A percentile compares a stretch with the other conserved stretches of the same genome.
These are phyloP conservation scores for Cercophora scortea DNA, from an alignment of 495 filamentous ascomycete species.

Conservation along the genomic window DNA sequence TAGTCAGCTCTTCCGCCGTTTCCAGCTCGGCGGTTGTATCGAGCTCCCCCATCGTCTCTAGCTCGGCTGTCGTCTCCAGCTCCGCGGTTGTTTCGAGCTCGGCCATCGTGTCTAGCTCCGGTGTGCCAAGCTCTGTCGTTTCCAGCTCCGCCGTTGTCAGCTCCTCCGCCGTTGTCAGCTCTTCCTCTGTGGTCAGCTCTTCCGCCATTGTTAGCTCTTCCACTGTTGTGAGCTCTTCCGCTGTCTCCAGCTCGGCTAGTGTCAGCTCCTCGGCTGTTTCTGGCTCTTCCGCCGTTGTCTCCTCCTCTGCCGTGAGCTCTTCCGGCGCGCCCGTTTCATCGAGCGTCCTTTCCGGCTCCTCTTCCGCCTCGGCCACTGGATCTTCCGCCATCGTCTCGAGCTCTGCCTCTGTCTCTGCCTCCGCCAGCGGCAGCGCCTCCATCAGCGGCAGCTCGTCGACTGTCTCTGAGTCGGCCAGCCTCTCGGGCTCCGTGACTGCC, in stretches of 20 bases:
- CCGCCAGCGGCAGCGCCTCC: background rate
- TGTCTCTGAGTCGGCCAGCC: background rate
- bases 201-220: background rate
- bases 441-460: background rate
- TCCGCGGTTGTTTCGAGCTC: background rate
- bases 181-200: background rate
- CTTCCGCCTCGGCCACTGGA: conserved; percentile 2
- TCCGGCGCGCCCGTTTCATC: background rate
- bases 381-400: background rate
- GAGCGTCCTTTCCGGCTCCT: background rate
- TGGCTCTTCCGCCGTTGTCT: background rate
- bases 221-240: background rate
- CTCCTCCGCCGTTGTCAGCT: background rate
- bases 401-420: conserved; percentile 30
- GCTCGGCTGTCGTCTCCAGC: background rate
- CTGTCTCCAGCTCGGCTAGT: background rate
- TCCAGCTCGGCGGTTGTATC: background rate
- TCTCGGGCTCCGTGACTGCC: background rate
- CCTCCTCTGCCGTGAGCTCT: background rate
- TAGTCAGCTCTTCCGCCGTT: background rate
- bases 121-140: background rate
- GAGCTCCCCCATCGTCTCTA: conserved; percentile 2
- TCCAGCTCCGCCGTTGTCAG: background rate
- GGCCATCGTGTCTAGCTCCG: background rate
- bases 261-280: background rate